These are phyloP conservation scores for Didymella exigua DNA, from an alignment of 2,329 filamentous ascomycete genomes.

Conservation along the genomic window DNA sequence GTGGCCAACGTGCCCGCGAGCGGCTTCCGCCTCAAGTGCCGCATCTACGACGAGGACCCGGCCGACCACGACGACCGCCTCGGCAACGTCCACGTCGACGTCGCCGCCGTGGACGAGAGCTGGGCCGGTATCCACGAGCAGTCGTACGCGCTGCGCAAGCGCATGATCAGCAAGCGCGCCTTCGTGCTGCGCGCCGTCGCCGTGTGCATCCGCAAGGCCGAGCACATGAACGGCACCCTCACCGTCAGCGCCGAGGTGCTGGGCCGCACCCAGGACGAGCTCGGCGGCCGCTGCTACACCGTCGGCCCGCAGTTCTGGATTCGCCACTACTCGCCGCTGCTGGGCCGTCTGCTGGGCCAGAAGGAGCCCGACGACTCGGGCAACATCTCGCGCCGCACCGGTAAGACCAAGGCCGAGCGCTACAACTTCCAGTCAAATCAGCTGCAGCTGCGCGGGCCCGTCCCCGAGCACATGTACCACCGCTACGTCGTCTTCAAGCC, in stretches of 20 bases:
- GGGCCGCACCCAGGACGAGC: conserved; percentile 69
- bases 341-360: conserved; percentile 76
- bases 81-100: conserved; percentile 79
- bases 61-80: conserved; percentile 85
- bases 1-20: conserved; percentile 82
- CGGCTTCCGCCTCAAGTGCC: conserved; percentile 83
- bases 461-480: conserved; percentile 81
- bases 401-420: conserved; percentile 61
- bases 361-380: conserved; percentile 57
- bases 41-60: conserved; percentile 88
- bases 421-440: conserved; percentile 95
- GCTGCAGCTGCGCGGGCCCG: conserved; percentile 83
- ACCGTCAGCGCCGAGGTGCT: conserved; percentile 78
- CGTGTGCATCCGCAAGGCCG: conserved; percentile 64
- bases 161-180: conserved; percentile 83
- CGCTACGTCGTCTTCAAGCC: conserved; percentile 92
- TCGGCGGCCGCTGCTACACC: conserved; percentile 76
- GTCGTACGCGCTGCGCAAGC: conserved; percentile 77
- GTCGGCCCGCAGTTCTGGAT: conserved; percentile 77
- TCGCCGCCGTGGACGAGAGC: conserved; percentile 63
- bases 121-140: conserved; percentile 73
- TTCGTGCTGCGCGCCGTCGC: conserved; percentile 75
- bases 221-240: conserved; percentile 72
- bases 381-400: conserved; percentile 48
- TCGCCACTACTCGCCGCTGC: conserved; percentile 86